Evolutionary conservation across 352 stramenopile species (phyloP).

Genomic region (Phytophthora sansomeana): DNA sequence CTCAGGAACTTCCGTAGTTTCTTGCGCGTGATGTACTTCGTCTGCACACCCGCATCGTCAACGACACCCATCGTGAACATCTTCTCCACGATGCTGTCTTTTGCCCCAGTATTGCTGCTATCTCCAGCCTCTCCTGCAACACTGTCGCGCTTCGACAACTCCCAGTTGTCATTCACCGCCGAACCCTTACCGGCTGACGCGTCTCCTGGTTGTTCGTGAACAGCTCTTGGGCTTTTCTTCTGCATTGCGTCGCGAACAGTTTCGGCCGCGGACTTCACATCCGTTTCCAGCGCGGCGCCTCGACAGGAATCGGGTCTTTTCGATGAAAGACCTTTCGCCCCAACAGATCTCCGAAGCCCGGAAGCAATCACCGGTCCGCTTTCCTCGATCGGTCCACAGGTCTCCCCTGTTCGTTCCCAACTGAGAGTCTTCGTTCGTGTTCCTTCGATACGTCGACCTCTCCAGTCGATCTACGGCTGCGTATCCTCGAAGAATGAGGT

Average conservation of each 20-base stretch:
- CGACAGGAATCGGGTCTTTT: constrained; percentile 23
- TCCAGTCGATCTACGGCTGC: no score
- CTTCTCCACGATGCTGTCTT: constrained; percentile 2
- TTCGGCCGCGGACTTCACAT: constrained; percentile 11
- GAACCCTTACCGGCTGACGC: neutral
- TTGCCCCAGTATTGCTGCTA: no score
- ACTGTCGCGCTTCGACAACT: no score
- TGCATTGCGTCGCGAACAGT: neutral
- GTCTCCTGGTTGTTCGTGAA: neutral
- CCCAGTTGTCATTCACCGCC: no score
- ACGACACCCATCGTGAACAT: constrained; percentile 1
- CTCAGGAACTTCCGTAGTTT: constrained; percentile 3
- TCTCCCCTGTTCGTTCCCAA: no score
- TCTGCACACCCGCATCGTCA: neutral
- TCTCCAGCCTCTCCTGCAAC: no score
- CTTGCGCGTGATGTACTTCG: constrained; percentile 1
- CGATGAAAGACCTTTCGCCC: constrained; percentile 19
- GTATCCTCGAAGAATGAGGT: no score
- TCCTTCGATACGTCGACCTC: no score
- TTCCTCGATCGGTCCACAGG: no score
- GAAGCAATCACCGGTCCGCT: no score
- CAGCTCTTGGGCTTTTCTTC: constrained; percentile 1
- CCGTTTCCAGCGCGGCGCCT: constrained; percentile 23
- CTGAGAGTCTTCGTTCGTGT: no score
- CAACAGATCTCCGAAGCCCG: constrained; percentile 19